Evolutionary conservation across 108 stramenopile genomes (phyloP).

Genomic region (Cyclotella cryptica): DNA sequence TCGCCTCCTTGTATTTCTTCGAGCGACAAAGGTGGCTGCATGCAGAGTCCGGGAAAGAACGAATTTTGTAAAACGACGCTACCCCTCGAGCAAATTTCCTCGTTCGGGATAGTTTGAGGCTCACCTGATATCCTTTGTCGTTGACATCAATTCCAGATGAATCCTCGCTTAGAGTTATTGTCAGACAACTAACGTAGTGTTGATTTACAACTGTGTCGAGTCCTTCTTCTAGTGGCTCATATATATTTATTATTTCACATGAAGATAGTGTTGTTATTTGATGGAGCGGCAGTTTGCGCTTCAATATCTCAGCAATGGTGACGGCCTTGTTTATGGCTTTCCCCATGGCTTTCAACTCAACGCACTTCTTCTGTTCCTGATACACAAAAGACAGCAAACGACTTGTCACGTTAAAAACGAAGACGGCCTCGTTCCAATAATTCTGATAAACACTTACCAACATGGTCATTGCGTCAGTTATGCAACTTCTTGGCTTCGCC

Average conservation of each 20-base stretch:
- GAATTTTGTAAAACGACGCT: not conserved
- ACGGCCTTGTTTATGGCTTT: constrained; percentile 92
- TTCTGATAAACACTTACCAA: constrained; percentile 58
- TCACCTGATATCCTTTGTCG: constrained; percentile 82
- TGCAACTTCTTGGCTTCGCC: constrained; percentile 87
- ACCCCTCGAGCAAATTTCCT: not conserved
- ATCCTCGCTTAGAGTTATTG: constrained; percentile 70
- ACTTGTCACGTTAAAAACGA: not conserved
- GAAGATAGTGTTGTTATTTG: constrained; percentile 75
- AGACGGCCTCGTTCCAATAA: not conserved
- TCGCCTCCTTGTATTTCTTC: constrained; percentile 59
- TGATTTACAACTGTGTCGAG: constrained; percentile 79
- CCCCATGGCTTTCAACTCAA: constrained; percentile 89
- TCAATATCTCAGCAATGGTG: constrained; percentile 88
- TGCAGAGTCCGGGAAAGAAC: not conserved
- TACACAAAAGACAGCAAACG: not conserved
- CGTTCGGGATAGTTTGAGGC: not conserved
- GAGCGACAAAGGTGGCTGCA: constrained; percentile 48
- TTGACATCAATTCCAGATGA: constrained; percentile 59
- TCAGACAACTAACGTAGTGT: constrained; percentile 83
- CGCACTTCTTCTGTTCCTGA: constrained; percentile 54
- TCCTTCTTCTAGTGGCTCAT: constrained; percentile 89
- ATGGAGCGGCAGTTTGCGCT: constrained; percentile 86
- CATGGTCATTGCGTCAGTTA: constrained; percentile 81
- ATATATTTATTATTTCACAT: constrained; percentile 85